phyloP scores from a whole-genome alignment of 345 rosid genomes.

The Conringia planisiliqua region DNA sequence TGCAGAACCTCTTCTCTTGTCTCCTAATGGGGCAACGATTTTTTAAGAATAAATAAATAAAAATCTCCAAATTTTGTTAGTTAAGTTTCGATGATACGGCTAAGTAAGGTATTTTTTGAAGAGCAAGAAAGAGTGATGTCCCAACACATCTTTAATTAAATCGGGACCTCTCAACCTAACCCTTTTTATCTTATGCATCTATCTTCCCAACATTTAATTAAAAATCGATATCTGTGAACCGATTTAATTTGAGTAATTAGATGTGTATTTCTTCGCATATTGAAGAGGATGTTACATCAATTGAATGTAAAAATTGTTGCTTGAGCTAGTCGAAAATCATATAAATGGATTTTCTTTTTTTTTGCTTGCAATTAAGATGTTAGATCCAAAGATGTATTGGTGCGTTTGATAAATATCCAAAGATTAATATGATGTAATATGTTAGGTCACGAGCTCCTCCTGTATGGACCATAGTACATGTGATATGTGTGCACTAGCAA shows the following conservation, averaged over 20 bases:
- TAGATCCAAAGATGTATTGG: slow-evolving; percentile 12
- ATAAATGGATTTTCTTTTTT: background rate
- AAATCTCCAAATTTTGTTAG: slow-evolving; percentile 6
- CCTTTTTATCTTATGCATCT: background rate
- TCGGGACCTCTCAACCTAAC: slow-evolving; percentile 30
- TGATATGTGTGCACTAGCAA: slow-evolving; percentile 26
- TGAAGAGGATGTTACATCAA: background rate
- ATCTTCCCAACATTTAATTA: background rate
- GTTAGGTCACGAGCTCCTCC: slow-evolving; percentile 29
- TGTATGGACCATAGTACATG: slow-evolving; percentile 36
- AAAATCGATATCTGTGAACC: background rate
- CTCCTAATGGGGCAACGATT: slow-evolving; percentile 39
- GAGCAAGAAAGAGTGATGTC: slow-evolving; percentile 33
- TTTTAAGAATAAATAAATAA: background rate
- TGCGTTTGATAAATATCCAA: slow-evolving; percentile 5
- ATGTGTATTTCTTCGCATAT: background rate
- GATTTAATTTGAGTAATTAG: background rate
- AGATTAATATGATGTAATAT: slow-evolving; percentile 13
- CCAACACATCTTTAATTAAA: slow-evolving; percentile 29
- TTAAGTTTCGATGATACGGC: slow-evolving; percentile 33
- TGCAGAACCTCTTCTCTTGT: slow-evolving; percentile 39
- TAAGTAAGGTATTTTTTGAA: slow-evolving; percentile 33
- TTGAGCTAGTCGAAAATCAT: background rate
- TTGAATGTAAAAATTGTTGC: background rate
- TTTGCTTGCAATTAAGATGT: background rate